Conservation (phyloP, 257 asterid genomes). For the Galeopsis tetrahit region DNA sequence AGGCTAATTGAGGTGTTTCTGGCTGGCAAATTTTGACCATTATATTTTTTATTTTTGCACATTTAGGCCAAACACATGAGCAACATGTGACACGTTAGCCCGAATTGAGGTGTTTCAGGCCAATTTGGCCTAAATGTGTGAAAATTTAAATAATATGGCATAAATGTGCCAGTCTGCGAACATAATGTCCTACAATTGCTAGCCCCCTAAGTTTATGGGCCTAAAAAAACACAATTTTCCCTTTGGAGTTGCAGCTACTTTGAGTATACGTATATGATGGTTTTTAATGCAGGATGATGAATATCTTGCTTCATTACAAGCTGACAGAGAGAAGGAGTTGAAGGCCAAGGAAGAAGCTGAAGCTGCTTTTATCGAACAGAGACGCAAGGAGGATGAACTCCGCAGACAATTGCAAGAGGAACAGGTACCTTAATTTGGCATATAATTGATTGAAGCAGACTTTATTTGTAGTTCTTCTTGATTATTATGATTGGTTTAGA, state of each 20-base stretch:
- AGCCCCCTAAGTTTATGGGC: no score
- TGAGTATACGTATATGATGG: conserved; percentile 24
- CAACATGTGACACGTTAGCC: no score
- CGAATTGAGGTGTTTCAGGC: no score
- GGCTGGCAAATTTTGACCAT: no score
- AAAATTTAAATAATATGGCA: no score
- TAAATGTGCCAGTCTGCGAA: no score
- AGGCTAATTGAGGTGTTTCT: no score
- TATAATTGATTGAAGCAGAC: conserved; percentile 26
- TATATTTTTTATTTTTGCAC: no score
- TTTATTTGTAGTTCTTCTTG: neutral
- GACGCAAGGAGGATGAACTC: conserved; percentile 75
- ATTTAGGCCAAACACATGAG: no score
- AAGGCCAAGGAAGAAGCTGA: conserved; percentile 97
- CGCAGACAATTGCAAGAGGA: conserved; percentile 66
- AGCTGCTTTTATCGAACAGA: conserved; percentile 80
- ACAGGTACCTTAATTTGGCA: conserved; percentile 51
- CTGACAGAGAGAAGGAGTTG: conserved; percentile 95
- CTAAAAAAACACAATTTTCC: no score
- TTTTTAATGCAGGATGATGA: conserved; percentile 81
- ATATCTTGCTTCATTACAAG: conserved; percentile 91
- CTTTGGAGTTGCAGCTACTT: conserved; percentile 26
- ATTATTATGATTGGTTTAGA: conserved; percentile 9
- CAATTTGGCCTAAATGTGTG: no score
- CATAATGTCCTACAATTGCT: no score